phyloP scores from a whole-genome alignment of 78 protist species.

The Pelomyxa schiedti region DNA sequence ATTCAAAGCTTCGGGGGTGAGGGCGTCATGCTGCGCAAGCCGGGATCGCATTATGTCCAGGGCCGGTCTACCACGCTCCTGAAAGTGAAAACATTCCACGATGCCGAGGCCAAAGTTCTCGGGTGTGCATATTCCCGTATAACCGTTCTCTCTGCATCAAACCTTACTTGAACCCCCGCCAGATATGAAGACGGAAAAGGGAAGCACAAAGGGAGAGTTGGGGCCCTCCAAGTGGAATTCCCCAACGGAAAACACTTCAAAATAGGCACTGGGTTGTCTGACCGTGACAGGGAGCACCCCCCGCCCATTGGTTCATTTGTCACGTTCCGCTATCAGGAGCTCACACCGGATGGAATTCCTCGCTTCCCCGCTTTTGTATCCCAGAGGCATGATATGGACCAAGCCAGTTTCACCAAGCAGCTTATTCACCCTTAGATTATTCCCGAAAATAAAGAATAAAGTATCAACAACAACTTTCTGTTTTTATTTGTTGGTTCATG shows the following conservation, averaged over 20 bases:
- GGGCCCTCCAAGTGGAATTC: conserved; percentile 11
- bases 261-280: conserved; percentile 29
- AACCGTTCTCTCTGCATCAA: neutral
- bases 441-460: too few species aligned
- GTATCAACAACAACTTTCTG: too few species aligned
- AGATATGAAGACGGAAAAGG: neutral
- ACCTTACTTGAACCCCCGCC: neutral
- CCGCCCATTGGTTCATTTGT: conserved; percentile 24
- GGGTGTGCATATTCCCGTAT: neutral
- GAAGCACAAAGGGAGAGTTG: neutral
- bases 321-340: conserved; percentile 6
- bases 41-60: conserved; percentile 4
- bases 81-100: conserved; percentile 20
- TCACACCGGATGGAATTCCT: conserved; percentile 4
- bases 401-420: too few species aligned
- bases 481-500: too few species aligned
- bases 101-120: conserved; percentile 7
- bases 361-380: conserved; percentile 20
- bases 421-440: too few species aligned
- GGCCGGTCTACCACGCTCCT: conserved; percentile 7
- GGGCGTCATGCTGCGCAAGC: conserved; percentile 45
- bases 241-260: conserved; percentile 5
- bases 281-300: conserved; percentile 3
- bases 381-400: neutral
- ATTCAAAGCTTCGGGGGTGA: conserved; percentile 22